These are phyloP conservation scores for Juglanconis oblonga DNA, from an alignment of 2,329 filamentous ascomycete species.

Conservation along the genomic window DNA sequence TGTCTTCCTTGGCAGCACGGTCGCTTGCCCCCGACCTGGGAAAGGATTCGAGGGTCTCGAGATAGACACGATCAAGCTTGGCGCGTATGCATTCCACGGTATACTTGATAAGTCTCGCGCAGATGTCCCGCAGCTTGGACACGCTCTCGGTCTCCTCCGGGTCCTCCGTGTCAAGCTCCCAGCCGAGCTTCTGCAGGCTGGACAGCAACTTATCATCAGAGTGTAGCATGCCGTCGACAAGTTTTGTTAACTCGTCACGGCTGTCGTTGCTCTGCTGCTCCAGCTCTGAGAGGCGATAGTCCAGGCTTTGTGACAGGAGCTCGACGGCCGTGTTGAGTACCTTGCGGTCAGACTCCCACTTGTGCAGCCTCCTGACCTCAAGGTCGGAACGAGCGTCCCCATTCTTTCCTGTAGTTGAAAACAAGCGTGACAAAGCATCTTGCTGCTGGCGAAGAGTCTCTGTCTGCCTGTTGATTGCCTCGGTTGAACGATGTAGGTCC, in stretches of 20 bases:
- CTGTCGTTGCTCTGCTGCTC: slow-evolving; percentile 49
- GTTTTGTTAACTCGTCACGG: slow-evolving; percentile 43
- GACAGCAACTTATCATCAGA: slow-evolving; percentile 65
- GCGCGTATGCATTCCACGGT: slow-evolving; percentile 54
- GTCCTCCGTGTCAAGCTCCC: slow-evolving; percentile 53
- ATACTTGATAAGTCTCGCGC: slow-evolving; percentile 55
- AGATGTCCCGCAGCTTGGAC: slow-evolving; percentile 56
- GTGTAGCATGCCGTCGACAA: slow-evolving; percentile 47
- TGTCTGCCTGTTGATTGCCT: slow-evolving; percentile 61
- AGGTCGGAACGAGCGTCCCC: slow-evolving; percentile 32
- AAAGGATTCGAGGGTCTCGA: slow-evolving; percentile 41
- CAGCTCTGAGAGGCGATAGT: slow-evolving; percentile 44
- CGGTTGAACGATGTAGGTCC: slow-evolving; percentile 63
- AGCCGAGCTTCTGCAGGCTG: slow-evolving; percentile 64
- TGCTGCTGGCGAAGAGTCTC: slow-evolving; percentile 60
- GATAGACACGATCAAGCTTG: slow-evolving; percentile 53
- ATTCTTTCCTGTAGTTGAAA: slow-evolving; percentile 39
- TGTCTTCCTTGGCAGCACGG: slow-evolving; percentile 36
- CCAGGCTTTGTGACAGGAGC: slow-evolving; percentile 44
- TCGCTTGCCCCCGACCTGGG: slow-evolving; percentile 8
- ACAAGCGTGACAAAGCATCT: slow-evolving; percentile 53
- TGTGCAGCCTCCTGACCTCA: slow-evolving; percentile 34
- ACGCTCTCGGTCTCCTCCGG: slow-evolving; percentile 51
- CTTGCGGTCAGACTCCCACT: slow-evolving; percentile 37
- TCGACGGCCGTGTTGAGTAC: slow-evolving; percentile 44